These are phyloP conservation scores for Dispira simplex DNA, from an alignment of 192 early-diverging fungal species.

Conservation along the genomic window DNA sequence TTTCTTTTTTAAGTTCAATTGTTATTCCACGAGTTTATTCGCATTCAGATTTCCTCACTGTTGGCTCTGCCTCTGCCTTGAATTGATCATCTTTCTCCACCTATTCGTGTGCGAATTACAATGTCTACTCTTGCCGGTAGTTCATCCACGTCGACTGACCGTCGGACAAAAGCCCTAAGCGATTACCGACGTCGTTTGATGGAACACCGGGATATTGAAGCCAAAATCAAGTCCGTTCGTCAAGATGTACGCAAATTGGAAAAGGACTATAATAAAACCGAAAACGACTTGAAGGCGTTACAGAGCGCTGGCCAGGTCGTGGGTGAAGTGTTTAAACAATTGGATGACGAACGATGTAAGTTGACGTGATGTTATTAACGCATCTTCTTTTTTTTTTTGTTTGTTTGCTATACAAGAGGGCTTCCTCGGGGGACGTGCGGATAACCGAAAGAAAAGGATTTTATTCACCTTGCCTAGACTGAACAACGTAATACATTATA, in stretches of 20 bases:
- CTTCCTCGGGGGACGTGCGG: neutral
- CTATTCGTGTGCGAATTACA: neutral
- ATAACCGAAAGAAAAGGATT: neutral
- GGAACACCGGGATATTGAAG: constrained; percentile 90
- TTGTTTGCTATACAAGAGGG: neutral
- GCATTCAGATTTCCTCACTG: too few species aligned
- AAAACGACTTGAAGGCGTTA: constrained; percentile 94
- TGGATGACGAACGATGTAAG: constrained; percentile 91
- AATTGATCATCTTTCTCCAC: too few species aligned
- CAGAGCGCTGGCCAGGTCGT: constrained; percentile 99
- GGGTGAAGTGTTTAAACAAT: constrained; percentile 94
- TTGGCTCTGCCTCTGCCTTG: too few species aligned
- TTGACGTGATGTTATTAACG: neutral
- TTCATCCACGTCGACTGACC: constrained; percentile 25
- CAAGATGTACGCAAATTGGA: constrained; percentile 73
- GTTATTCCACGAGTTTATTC: too few species aligned
- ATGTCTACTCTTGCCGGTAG: constrained; percentile 14
- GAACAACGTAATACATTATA: neutral
- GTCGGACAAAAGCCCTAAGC: constrained; percentile 60
- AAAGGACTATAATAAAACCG: constrained; percentile 86
- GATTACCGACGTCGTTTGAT: constrained; percentile 78
- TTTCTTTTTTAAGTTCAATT: too few species aligned
- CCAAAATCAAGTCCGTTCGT: constrained; percentile 89
- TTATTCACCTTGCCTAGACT: neutral
- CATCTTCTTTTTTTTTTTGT: neutral